phyloP scores from a whole-genome alignment of 306 rosid species.

The Datisca glomerata region DNA sequence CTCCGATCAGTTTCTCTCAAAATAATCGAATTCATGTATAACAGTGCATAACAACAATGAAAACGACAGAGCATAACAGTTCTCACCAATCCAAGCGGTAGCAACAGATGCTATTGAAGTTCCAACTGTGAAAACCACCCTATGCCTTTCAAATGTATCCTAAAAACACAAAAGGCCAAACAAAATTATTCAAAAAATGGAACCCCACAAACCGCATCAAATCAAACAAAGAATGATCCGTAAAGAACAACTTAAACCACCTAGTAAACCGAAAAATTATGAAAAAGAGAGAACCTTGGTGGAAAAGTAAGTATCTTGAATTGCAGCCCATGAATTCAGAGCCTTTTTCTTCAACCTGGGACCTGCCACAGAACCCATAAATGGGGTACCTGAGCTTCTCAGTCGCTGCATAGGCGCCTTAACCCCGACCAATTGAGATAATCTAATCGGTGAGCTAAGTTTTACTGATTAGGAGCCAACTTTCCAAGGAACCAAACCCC shows the following conservation, averaged over 20 bases:
- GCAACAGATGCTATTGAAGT: constrained; percentile 86
- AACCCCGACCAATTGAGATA: too few species aligned
- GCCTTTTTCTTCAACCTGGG: constrained; percentile 48
- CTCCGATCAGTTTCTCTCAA: too few species aligned
- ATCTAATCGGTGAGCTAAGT: too few species aligned
- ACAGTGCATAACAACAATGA: neutral
- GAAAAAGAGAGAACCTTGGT: constrained; percentile 40
- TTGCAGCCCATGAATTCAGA: constrained; percentile 54
- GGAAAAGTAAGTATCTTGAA: constrained; percentile 61
- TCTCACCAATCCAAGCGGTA: constrained; percentile 74
- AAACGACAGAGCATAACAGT: constrained; percentile 11
- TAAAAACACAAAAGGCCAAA: constrained; percentile 10
- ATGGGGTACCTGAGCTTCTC: constrained; percentile 24
- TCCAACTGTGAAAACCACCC: constrained; percentile 73
- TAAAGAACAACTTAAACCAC: neutral
- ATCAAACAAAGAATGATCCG: neutral
- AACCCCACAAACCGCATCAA: neutral
- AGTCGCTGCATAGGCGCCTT: constrained; percentile 63
- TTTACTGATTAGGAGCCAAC: too few species aligned
- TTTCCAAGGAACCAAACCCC: too few species aligned
- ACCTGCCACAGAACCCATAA: constrained; percentile 20
- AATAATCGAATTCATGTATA: neutral
- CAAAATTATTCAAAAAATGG: neutral
- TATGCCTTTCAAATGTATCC: constrained; percentile 78
- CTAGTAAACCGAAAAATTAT: neutral